These are phyloP conservation scores for Pseudohyphozyma bogoriensis DNA, from an alignment of 768 basidiomycete genomes.

Conservation along the genomic window DNA sequence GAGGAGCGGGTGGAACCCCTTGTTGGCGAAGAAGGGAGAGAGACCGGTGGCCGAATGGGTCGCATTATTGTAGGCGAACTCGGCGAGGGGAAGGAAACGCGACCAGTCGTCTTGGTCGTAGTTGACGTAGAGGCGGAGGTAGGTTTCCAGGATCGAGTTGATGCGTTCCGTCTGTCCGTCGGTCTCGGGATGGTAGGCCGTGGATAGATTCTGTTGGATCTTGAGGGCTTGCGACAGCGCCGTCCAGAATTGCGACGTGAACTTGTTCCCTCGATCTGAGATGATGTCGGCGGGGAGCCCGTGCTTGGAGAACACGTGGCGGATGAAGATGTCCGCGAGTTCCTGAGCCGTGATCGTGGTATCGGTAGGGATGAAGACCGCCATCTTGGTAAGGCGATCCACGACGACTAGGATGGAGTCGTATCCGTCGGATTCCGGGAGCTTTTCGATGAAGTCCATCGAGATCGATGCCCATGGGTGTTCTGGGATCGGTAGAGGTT, in stretches of 20 bases:
- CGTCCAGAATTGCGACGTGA: conserved; percentile 21
- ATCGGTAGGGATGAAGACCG: conserved; percentile 41
- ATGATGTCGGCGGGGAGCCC: conserved; percentile 33
- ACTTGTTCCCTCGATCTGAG: conserved; percentile 34
- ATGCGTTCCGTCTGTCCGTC: conserved; percentile 43
- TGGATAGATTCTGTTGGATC: conserved; percentile 39
- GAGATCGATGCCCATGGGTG: conserved; percentile 39
- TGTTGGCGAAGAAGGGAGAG: conserved; percentile 34
- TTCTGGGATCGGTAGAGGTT: conserved; percentile 33
- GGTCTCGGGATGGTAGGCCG: conserved; percentile 45
- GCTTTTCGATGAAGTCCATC: conserved; percentile 39
- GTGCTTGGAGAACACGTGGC: conserved; percentile 32
- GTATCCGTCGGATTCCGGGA: conserved; percentile 33
- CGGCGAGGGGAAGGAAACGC: conserved; percentile 35
- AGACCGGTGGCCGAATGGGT: conserved; percentile 33
- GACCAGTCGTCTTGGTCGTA: conserved; percentile 40
- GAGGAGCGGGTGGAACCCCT: conserved; percentile 12
- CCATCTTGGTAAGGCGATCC: conserved; percentile 41
- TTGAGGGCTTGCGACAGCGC: not conserved
- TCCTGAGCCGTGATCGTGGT: conserved; percentile 35
- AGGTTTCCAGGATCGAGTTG: conserved; percentile 43
- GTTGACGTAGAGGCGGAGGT: conserved; percentile 39
- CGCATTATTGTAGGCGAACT: conserved; percentile 39
- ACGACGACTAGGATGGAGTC: conserved; percentile 42
- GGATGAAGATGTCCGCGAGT: conserved; percentile 36